Percentiles rank a stretch among this genome's conserved stretches.
These are phyloP conservation scores for Pulveroboletus sp. DNA, from an alignment of 768 basidiomycete species.

Conservation along the genomic window DNA sequence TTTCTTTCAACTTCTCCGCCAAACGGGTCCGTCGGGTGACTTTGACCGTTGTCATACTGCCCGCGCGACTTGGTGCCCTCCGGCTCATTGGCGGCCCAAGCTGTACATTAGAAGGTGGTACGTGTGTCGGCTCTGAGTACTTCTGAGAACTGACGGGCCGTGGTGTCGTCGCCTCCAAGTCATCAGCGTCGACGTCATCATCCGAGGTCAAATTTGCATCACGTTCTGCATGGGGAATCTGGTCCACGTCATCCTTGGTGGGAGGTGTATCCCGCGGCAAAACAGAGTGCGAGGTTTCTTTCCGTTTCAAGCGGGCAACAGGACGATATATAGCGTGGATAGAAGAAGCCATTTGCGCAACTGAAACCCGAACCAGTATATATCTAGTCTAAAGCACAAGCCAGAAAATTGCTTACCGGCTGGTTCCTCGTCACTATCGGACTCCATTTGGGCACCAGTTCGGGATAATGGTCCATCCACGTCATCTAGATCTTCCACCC, in stretches of 20 bases:
- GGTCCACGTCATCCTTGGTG: slow-evolving; percentile 25
- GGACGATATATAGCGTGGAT: slow-evolving; percentile 87
- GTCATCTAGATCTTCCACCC: slow-evolving; percentile 64
- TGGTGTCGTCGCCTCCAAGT: slow-evolving; percentile 55
- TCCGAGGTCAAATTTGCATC: slow-evolving; percentile 38
- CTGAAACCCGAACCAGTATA: slow-evolving; percentile 23
- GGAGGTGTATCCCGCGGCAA: slow-evolving; percentile 8
- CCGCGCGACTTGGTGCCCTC: slow-evolving; percentile 37
- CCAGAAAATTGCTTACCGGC: slow-evolving; percentile 31
- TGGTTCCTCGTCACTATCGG: slow-evolving; percentile 63
- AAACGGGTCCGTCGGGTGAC: slow-evolving; percentile 63
- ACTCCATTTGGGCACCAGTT: slow-evolving; percentile 37
- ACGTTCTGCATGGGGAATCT: slow-evolving; percentile 29
- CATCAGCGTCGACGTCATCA: slow-evolving; percentile 50
- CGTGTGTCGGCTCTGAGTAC: slow-evolving; percentile 2
- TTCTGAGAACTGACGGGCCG: slow-evolving; percentile 27
- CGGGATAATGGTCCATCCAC: slow-evolving; percentile 55
- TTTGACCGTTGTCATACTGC: slow-evolving; percentile 72
- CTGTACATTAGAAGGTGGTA: slow-evolving; percentile 8
- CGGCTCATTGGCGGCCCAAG: slow-evolving; percentile 21
- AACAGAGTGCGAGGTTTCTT: slow-evolving; percentile 21
- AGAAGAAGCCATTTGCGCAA: slow-evolving; percentile 64
- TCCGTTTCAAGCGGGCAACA: slow-evolving; percentile 59
- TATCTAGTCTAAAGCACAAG: neutral
- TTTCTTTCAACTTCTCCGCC: slow-evolving; percentile 83